Conservation (phyloP, 768 basidiomycete species). For the Chalciporus piperatus region DNA sequence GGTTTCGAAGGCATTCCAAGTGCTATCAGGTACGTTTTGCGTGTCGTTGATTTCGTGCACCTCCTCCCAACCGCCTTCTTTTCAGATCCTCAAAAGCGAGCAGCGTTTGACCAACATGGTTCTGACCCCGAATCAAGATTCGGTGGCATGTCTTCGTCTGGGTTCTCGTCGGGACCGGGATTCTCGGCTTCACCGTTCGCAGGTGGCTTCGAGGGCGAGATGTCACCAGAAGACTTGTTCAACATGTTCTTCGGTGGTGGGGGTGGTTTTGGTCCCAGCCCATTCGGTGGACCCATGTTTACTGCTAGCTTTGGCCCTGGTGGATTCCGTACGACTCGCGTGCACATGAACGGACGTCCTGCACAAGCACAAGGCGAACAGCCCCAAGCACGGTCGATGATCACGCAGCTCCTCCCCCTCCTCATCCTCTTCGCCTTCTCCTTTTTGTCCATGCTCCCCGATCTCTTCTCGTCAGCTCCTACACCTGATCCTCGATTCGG, state of each 20-base stretch:
- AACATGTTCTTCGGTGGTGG: slow-evolving; percentile 97
- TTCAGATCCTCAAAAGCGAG: slow-evolving; percentile 82
- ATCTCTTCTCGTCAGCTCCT: slow-evolving; percentile 61
- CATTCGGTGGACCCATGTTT: slow-evolving; percentile 55
- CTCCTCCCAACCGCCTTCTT: slow-evolving; percentile 3
- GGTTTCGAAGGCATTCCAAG: slow-evolving; percentile 97
- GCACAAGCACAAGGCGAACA: slow-evolving; percentile 37
- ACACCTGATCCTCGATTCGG: slow-evolving; percentile 80
- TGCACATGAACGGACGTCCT: slow-evolving; percentile 40
- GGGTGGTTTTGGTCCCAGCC: slow-evolving; percentile 55
- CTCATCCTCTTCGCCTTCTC: slow-evolving; percentile 84
- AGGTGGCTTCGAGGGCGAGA: slow-evolving; percentile 69
- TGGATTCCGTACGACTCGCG: slow-evolving; percentile 74
- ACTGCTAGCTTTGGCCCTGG: slow-evolving; percentile 75
- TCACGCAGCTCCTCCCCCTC: slow-evolving; percentile 82
- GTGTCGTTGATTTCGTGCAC: not conserved
- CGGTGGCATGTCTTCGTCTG: slow-evolving; percentile 63
- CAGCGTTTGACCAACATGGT: slow-evolving; percentile 80
- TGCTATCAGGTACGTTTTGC: slow-evolving; percentile 66
- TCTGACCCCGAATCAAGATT: slow-evolving; percentile 87
- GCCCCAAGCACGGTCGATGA: slow-evolving; percentile 51
- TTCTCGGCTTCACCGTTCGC: slow-evolving; percentile 52
- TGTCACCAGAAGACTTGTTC: slow-evolving; percentile 95
- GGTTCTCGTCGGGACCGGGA: slow-evolving; percentile 37
- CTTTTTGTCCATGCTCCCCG: slow-evolving; percentile 76